Conservation (phyloP, 805 yeast genomes). For the Maudiozyma saulgeensis region DNA sequence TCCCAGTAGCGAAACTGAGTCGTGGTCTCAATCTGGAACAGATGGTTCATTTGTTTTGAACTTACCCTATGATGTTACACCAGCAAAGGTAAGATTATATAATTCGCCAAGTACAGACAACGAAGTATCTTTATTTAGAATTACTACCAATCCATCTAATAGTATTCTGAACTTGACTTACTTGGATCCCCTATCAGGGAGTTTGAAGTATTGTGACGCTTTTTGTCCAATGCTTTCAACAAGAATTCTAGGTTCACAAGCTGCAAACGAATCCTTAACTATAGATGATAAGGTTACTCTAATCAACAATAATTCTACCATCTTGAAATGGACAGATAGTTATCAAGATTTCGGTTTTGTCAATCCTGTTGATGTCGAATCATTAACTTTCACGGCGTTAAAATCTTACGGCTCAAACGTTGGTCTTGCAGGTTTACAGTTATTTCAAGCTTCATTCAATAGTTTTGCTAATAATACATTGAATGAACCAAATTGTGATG, state of each 20-base stretch:
- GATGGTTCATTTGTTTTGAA: slow-evolving; percentile 60
- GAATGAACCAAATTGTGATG: slow-evolving; percentile 56
- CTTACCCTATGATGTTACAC: slow-evolving; percentile 47
- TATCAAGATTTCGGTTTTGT: slow-evolving; percentile 80
- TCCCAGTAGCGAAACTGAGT: slow-evolving; percentile 35
- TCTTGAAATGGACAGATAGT: slow-evolving; percentile 31
- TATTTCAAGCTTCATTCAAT: slow-evolving; percentile 46
- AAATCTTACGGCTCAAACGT: slow-evolving; percentile 63
- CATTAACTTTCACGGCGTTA: slow-evolving; percentile 53
- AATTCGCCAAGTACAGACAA: slow-evolving; percentile 41
- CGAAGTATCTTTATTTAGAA: slow-evolving; percentile 53
- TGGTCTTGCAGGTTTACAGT: slow-evolving; percentile 61
- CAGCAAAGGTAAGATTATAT: slow-evolving; percentile 66
- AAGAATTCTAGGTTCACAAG: slow-evolving; percentile 24
- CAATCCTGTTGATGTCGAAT: slow-evolving; percentile 50
- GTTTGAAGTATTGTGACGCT: slow-evolving; percentile 65
- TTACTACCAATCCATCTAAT: slow-evolving; percentile 66
- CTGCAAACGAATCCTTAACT: slow-evolving; percentile 23
- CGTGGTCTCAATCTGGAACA: slow-evolving; percentile 45
- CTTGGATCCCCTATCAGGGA: slow-evolving; percentile 59
- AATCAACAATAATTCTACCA: slow-evolving; percentile 30
- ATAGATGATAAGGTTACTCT: slow-evolving; percentile 9
- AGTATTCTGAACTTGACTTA: slow-evolving; percentile 91
- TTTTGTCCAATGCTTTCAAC: slow-evolving; percentile 65
- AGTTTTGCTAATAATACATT: slow-evolving; percentile 68